phyloP scores from a whole-genome alignment of 495 filamentous ascomycete species.

The Penicillium silybi region DNA sequence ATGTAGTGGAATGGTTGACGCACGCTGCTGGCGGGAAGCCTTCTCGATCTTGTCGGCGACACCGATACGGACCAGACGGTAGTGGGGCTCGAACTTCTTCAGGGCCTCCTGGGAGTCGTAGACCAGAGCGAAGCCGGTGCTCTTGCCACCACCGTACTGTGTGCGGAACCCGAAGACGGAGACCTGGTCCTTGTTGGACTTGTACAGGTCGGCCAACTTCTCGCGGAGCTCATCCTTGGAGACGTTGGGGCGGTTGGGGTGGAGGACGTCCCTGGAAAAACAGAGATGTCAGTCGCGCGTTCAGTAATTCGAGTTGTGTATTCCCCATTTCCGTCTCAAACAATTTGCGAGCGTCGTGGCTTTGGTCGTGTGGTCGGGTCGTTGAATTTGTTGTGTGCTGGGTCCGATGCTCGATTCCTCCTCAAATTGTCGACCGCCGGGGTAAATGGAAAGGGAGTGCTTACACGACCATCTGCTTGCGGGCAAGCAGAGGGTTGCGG shows the following conservation, averaged over 20 bases:
- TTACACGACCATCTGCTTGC: constrained; percentile 99
- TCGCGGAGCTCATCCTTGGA: constrained; percentile 96
- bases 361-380: neutral
- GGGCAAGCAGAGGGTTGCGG: constrained; percentile 94
- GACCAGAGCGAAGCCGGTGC: constrained; percentile 95
- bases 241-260: constrained; percentile 96
- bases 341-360: neutral
- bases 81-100: constrained; percentile 99
- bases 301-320: neutral
- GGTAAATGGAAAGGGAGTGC: constrained; percentile 30
- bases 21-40: constrained; percentile 97
- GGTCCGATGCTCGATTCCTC: constrained; percentile 8
- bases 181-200: constrained; percentile 92
- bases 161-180: constrained; percentile 97
- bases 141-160: constrained; percentile 99
- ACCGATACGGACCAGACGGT: constrained; percentile 90
- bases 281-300: constrained; percentile 22
- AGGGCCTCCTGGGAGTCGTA: constrained; percentile 95
- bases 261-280: constrained; percentile 85
- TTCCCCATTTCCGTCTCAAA: constrained; percentile 1
- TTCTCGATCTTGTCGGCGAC: constrained; percentile 90
- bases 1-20: constrained; percentile 40
- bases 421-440: constrained; percentile 16
- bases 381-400: neutral
- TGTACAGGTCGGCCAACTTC: constrained; percentile 95